phyloP scores from a whole-genome alignment of 2,329 filamentous ascomycete genomes.

The Beauveria rudraprayagi region DNA sequence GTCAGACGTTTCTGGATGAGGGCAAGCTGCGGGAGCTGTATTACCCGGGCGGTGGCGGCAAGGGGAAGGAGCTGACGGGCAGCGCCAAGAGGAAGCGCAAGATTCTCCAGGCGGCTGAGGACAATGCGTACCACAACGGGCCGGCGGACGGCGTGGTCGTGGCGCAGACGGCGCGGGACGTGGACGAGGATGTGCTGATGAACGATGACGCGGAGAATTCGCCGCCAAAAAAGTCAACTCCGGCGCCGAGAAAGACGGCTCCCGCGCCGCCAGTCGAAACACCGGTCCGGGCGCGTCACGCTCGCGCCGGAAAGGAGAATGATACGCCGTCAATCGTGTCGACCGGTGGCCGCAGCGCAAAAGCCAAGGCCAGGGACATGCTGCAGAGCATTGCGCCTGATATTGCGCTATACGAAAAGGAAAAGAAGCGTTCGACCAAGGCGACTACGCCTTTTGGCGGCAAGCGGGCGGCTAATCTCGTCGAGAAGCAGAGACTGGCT shows the following conservation, averaged over 20 bases:
- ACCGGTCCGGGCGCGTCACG: conserved; percentile 34
- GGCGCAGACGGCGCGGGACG: conserved; percentile 27
- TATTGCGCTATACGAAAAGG: conserved; percentile 85
- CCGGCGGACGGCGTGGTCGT: conserved; percentile 40
- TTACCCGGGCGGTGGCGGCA: conserved; percentile 57
- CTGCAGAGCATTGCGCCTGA: conserved; percentile 74
- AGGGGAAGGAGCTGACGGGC: conserved; percentile 34
- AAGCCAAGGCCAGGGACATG: conserved; percentile 70
- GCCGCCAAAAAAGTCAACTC: background rate
- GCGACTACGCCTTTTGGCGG: conserved; percentile 49
- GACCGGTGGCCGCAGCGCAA: conserved; percentile 76
- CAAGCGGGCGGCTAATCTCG: conserved; percentile 51
- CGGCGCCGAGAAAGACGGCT: background rate
- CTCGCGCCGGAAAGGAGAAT: conserved; percentile 68
- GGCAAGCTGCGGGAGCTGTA: conserved; percentile 55
- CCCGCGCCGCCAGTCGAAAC: conserved; percentile 24
- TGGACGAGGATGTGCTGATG: conserved; percentile 36
- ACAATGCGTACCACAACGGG: conserved; percentile 40
- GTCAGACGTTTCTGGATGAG: conserved; percentile 74
- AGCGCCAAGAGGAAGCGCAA: conserved; percentile 41
- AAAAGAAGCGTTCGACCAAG: conserved; percentile 65
- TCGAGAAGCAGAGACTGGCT: conserved; percentile 38
- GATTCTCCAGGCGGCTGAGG: conserved; percentile 41
- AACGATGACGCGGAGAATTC: conserved; percentile 33
- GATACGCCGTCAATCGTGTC: conserved; percentile 62